Percentiles rank a stretch among this genome's conserved stretches.
phyloP scores from a whole-genome alignment of 148 eudicot species.

The Euryodendron excelsum region DNA sequence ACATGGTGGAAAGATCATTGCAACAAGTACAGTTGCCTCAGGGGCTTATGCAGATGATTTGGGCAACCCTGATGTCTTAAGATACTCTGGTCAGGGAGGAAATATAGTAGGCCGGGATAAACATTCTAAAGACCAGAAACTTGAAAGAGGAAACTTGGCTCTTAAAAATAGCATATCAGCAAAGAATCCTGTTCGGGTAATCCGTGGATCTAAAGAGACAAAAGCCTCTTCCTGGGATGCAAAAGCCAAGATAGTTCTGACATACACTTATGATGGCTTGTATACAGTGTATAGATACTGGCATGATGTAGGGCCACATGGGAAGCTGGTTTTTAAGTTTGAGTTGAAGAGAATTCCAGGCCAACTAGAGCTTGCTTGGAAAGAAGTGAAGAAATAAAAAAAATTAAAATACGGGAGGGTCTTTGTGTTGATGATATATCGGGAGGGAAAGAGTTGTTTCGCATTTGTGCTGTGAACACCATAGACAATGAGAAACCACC shows the following conservation, averaged over 20 bases:
- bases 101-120: constrained; percentile 42
- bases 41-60: constrained; percentile 70
- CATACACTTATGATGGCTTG: constrained; percentile 78
- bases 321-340: constrained; percentile 71
- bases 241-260: constrained; percentile 37
- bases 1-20: constrained; percentile 34
- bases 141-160: constrained; percentile 79
- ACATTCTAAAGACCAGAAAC: constrained; percentile 74
- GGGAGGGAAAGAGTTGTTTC: constrained; percentile 45
- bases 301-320: constrained; percentile 49
- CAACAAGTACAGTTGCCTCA: constrained; percentile 80
- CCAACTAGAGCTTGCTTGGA: constrained; percentile 77
- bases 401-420: constrained; percentile 47
- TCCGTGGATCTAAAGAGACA: constrained; percentile 72
- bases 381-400: constrained; percentile 55
- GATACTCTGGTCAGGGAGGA: constrained; percentile 82
- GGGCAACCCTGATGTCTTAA: constrained; percentile 57
- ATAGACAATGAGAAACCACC: constrained; percentile 71
- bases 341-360: constrained; percentile 60
- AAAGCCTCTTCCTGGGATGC: constrained; percentile 42
- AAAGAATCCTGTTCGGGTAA: constrained; percentile 64
- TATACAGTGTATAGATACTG: constrained; percentile 55
- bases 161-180: constrained; percentile 54
- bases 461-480: constrained; percentile 62
- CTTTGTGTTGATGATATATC: constrained; percentile 57